Conservation (phyloP, 2,329 filamentous ascomycete genomes). For the Penicillium sp. region DNA sequence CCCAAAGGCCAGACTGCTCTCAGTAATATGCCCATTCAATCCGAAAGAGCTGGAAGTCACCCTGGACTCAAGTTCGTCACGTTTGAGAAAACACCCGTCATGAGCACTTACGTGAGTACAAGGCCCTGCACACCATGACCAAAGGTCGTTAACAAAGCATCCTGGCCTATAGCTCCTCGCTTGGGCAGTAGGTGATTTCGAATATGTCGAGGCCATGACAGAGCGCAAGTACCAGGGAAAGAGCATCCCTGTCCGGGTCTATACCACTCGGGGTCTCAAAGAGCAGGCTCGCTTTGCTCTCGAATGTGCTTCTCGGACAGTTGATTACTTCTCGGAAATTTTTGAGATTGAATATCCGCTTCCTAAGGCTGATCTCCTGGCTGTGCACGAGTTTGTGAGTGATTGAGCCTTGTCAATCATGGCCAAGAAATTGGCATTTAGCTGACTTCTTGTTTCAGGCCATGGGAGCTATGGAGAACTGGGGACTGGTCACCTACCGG, state of each 20-base stretch:
- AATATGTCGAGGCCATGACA: slow-evolving; percentile 91
- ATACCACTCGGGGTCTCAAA: slow-evolving; percentile 91
- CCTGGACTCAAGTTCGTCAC: slow-evolving; percentile 63
- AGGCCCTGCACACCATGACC: not conserved
- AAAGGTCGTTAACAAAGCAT: not conserved
- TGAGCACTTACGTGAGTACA: slow-evolving; percentile 73
- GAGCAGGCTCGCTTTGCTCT: slow-evolving; percentile 88
- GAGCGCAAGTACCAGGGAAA: slow-evolving; percentile 88
- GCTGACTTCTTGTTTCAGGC: slow-evolving; percentile 45
- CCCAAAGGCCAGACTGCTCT: slow-evolving; percentile 84
- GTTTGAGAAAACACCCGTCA: slow-evolving; percentile 81
- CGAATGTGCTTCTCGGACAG: slow-evolving; percentile 86
- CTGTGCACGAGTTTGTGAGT: slow-evolving; percentile 87
- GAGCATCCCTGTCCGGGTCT: slow-evolving; percentile 88
- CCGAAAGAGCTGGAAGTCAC: slow-evolving; percentile 67
- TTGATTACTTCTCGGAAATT: slow-evolving; percentile 94
- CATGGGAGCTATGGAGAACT: slow-evolving; percentile 86
- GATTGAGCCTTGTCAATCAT: slow-evolving; percentile 14
- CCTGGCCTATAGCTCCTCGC: slow-evolving; percentile 69
- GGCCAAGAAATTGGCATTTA: slow-evolving; percentile 2
- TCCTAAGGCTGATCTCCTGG: slow-evolving; percentile 86
- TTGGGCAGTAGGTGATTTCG: slow-evolving; percentile 96
- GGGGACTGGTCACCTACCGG: slow-evolving; percentile 93
- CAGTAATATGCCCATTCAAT: slow-evolving; percentile 93
- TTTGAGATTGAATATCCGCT: slow-evolving; percentile 92